Conservation (phyloP, 768 basidiomycete species). For the Lactifluus pinguis region DNA sequence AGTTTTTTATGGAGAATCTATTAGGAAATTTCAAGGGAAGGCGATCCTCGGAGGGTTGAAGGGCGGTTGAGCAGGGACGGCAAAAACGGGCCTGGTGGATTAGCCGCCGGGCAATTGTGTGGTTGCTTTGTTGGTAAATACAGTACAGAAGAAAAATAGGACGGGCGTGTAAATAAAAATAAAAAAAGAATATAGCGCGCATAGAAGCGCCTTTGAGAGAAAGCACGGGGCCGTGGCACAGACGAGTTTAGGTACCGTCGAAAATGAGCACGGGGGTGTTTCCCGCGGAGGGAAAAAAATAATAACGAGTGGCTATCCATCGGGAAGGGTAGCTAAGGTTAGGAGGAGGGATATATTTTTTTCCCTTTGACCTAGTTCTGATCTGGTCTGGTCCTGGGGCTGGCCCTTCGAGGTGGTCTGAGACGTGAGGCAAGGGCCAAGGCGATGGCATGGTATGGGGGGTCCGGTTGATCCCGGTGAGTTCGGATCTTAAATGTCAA, state of each 20-base stretch:
- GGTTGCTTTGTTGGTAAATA: not conserved
- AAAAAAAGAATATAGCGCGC: not conserved
- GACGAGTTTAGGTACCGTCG: not conserved
- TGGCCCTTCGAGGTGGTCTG: too few species aligned
- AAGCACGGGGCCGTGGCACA: not conserved
- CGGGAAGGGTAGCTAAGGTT: not conserved
- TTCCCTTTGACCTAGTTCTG: not conserved
- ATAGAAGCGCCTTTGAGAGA: not conserved
- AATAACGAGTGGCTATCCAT: not conserved
- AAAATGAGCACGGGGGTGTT: not conserved
- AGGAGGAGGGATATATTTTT: not conserved
- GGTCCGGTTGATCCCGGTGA: conserved; percentile 1
- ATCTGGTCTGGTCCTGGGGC: too few species aligned
- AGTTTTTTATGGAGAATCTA: not conserved
- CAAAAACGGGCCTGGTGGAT: not conserved
- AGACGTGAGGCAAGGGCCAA: too few species aligned
- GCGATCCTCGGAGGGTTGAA: not conserved
- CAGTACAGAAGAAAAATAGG: not conserved
- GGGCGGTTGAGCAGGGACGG: not conserved
- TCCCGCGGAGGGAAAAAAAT: not conserved
- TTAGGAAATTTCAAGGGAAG: conserved; percentile 8
- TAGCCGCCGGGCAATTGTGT: not conserved
- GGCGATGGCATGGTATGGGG: not conserved
- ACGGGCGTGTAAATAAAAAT: not conserved
- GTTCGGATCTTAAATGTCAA: conserved; percentile 19